phyloP scores from a whole-genome alignment of 257 asterid species.

The Paulownia fortunei region DNA sequence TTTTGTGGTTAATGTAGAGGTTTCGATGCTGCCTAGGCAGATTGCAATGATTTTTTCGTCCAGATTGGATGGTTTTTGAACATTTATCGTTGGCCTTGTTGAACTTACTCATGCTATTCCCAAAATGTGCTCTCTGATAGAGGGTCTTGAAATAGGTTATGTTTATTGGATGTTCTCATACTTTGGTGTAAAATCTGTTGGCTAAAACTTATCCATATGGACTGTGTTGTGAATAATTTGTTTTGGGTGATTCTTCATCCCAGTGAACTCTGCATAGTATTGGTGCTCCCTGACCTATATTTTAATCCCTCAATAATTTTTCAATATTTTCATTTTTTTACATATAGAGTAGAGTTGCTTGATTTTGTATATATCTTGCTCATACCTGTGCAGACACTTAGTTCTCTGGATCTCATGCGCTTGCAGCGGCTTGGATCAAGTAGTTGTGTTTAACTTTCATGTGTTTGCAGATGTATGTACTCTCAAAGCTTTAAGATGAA shows the following conservation, averaged over 20 bases:
- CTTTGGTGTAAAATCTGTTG: background rate
- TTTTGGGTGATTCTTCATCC: slow-evolving; percentile 8
- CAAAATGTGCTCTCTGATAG: background rate
- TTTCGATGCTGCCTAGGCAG: slow-evolving; percentile 17
- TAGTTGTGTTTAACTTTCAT: background rate
- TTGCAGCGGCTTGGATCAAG: background rate
- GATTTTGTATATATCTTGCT: background rate
- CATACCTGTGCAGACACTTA: background rate
- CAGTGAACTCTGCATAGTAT: background rate
- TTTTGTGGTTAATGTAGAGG: slow-evolving; percentile 14
- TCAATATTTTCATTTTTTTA: background rate
- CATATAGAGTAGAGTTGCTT: slow-evolving; percentile 5
- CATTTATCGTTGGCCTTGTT: slow-evolving; percentile 4
- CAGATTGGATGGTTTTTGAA: background rate
- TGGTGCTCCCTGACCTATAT: background rate
- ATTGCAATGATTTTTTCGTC: background rate
- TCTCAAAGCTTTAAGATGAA: background rate
- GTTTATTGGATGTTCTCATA: background rate
- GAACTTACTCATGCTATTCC: background rate
- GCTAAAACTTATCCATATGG: background rate
- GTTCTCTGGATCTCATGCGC: background rate
- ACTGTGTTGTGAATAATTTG: background rate
- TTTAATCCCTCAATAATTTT: background rate
- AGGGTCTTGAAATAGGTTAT: slow-evolving; percentile 8
- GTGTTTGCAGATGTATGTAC: background rate